These are phyloP conservation scores for Hymenochaete sp. DNA, from an alignment of 1,284 basidiomycete species.

Conservation along the genomic window DNA sequence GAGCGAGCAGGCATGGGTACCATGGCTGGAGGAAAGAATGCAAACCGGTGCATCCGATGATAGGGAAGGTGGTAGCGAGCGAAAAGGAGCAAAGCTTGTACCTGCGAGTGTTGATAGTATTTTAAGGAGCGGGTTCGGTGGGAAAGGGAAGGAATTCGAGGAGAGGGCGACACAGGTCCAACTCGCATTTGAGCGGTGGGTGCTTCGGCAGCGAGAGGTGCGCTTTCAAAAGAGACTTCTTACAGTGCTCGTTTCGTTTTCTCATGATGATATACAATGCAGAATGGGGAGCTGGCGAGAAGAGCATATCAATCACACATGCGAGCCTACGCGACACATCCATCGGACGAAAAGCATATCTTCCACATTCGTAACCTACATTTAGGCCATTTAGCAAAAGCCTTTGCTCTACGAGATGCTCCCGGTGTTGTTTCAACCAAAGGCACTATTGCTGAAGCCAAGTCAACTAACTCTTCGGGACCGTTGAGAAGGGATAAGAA, in stretches of 20 bases:
- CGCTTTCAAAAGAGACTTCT: conserved; percentile 28
- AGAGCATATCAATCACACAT: conserved; percentile 89
- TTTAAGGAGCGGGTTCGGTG: conserved; percentile 79
- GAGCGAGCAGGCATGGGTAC: conserved; percentile 82
- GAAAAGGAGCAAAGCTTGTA: conserved; percentile 42
- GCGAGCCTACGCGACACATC: conserved; percentile 96
- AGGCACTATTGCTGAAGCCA: conserved; percentile 16
- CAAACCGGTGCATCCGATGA: conserved; percentile 30
- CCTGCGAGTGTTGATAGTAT: conserved; percentile 64
- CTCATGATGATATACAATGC: conserved; percentile 8
- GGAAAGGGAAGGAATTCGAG: conserved; percentile 74
- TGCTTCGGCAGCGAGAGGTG: conserved; percentile 66
- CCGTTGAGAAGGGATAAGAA: too few species aligned
- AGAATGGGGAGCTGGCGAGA: conserved; percentile 75
- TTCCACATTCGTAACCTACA: conserved; percentile 94
- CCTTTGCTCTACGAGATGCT: conserved; percentile 91
- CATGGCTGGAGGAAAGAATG: conserved; percentile 82
- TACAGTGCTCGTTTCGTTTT: neutral
- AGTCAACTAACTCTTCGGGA: too few species aligned
- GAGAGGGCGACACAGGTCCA: conserved; percentile 93
- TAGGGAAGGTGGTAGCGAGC: conserved; percentile 23
- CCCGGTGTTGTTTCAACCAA: conserved; percentile 53
- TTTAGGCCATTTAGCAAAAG: conserved; percentile 93
- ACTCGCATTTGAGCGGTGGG: conserved; percentile 93
- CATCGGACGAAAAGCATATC: conserved; percentile 87